Conservation (phyloP, 2,329 filamentous ascomycete species). For the Colletotrichum melonis region DNA sequence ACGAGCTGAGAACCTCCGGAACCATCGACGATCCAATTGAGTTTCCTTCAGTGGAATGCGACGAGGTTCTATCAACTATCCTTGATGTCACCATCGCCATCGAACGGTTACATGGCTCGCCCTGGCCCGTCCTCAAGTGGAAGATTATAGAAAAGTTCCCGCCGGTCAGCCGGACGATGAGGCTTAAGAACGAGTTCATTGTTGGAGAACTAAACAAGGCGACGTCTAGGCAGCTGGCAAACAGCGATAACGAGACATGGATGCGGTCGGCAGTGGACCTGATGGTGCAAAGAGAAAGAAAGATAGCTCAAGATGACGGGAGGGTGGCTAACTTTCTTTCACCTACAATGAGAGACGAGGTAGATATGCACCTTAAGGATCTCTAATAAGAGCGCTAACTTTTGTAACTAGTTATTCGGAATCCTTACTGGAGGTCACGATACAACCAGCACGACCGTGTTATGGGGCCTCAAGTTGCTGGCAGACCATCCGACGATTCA, state of each 20-base stretch:
- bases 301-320: constrained; percentile 20
- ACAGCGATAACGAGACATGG: constrained; percentile 1
- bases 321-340: constrained; percentile 5
- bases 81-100: constrained; percentile 15
- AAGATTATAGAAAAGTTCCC: constrained; percentile 14
- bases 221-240: background rate
- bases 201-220: constrained; percentile 10
- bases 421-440: constrained; percentile 45
- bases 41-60: constrained; percentile 4
- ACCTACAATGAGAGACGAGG: constrained; percentile 24
- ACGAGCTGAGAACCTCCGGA: background rate
- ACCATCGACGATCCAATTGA: background rate
- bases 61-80: background rate
- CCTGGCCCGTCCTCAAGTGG: constrained; percentile 9
- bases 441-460: constrained; percentile 42
- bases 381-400: background rate
- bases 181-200: constrained; percentile 4
- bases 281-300: constrained; percentile 28
- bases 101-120: background rate
- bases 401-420: constrained; percentile 38
- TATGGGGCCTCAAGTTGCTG: constrained; percentile 42
- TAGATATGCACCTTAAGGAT: background rate
- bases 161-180: constrained; percentile 4
- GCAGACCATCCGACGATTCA: constrained; percentile 8
- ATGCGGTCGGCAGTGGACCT: constrained; percentile 27